These are phyloP conservation scores for Pseudopediastrum boryanum DNA, from an alignment of 139 green algal species.

Conservation along the genomic window DNA sequence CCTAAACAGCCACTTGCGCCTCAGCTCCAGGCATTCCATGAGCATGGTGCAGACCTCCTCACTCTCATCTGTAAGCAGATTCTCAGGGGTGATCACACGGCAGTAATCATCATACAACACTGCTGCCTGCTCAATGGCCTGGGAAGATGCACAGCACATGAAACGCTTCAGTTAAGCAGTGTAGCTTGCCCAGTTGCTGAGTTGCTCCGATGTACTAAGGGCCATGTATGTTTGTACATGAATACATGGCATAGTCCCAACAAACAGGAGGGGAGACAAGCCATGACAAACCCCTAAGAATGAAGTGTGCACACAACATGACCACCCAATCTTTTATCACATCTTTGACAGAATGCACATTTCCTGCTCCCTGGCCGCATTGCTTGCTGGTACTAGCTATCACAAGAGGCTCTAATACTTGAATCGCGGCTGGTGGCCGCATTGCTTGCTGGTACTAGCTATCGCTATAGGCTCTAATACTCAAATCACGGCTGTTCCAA, in stretches of 20 bases:
- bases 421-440: no score
- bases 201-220: neutral
- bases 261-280: neutral
- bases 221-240: neutral
- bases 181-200: neutral
- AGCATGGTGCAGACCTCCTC: constrained; percentile 84
- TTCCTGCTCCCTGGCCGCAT: no score
- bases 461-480: no score
- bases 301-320: neutral
- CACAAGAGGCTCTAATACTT: no score
- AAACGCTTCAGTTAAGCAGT: neutral
- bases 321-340: neutral
- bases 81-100: constrained; percentile 66
- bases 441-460: no score
- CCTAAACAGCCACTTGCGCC: constrained; percentile 91
- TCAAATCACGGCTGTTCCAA: no score
- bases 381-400: no score
- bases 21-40: constrained; percentile 83
- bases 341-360: no score
- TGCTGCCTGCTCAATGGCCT: constrained; percentile 40
- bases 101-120: constrained; percentile 59
- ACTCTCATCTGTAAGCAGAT: constrained; percentile 56
- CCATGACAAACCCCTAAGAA: neutral
- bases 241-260: neutral
- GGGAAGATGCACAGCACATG: neutral